Conservation (phyloP, 495 filamentous ascomycete species). For the Penicillium egyptiacum region DNA sequence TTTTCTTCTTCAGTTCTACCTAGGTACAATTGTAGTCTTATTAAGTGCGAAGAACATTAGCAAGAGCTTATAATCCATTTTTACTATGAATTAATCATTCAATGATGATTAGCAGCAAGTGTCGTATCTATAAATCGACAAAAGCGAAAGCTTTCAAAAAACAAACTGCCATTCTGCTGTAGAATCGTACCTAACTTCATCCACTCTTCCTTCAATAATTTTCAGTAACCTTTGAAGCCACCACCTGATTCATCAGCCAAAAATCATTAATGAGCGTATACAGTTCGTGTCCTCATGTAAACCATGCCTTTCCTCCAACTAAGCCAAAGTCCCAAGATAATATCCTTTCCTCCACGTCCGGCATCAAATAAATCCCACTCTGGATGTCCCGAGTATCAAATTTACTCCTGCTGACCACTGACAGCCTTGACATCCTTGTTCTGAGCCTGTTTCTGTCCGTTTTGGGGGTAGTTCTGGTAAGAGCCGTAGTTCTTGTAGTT, state of each 20-base stretch:
- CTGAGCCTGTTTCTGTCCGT: constrained; percentile 7
- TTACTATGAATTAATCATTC: too few species aligned
- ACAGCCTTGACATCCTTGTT: constrained; percentile 13
- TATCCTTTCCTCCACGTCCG: background rate
- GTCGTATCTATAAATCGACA: background rate
- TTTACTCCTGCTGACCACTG: constrained; percentile 17
- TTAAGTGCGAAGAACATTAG: too few species aligned
- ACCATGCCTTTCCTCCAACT: constrained; percentile 16
- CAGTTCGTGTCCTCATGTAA: constrained; percentile 28
- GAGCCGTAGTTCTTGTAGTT: constrained; percentile 16
- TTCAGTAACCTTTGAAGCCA: background rate
- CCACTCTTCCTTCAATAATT: background rate
- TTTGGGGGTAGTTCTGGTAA: constrained; percentile 12
- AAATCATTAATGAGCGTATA: constrained; percentile 29
- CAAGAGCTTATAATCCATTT: too few species aligned
- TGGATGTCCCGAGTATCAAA: background rate
- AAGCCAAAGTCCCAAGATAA: background rate
- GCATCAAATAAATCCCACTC: background rate
- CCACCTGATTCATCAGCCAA: constrained; percentile 6
- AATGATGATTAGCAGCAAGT: too few species aligned
- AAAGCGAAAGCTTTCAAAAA: background rate
- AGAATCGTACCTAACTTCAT: background rate
- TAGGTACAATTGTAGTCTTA: too few species aligned
- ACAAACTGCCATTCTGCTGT: constrained; percentile 1
- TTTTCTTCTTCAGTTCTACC: too few species aligned